Percentiles rank a stretch among this genome's conserved stretches.
Evolutionary conservation across 495 filamentous ascomycete genomes (phyloP).

Genomic region (Articulospora tetracladia): DNA sequence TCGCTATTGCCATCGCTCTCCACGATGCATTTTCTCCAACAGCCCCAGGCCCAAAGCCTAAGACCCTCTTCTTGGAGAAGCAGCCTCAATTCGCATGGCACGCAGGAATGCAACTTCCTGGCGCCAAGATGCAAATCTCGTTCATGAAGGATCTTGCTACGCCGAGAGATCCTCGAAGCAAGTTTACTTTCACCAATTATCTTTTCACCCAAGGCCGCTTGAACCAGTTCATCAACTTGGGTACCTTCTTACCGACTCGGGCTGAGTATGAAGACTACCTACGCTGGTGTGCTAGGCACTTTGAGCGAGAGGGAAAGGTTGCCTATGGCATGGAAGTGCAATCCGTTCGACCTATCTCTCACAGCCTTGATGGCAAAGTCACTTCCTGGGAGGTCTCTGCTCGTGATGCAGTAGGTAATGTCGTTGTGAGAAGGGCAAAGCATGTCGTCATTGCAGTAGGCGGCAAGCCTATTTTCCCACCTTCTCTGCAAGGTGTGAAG

Average conservation of each 20-base stretch:
- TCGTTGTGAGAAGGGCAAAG: slow-evolving; percentile 44
- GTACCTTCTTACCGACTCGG: slow-evolving; percentile 81
- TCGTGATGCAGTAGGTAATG: slow-evolving; percentile 34
- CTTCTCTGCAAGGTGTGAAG: slow-evolving; percentile 16
- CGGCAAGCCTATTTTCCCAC: slow-evolving; percentile 73
- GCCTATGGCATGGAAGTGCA: slow-evolving; percentile 74
- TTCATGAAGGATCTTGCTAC: slow-evolving; percentile 97
- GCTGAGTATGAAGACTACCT: slow-evolving; percentile 95
- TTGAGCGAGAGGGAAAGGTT: slow-evolving; percentile 74
- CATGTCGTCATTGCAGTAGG: slow-evolving; percentile 88
- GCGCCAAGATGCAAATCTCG: slow-evolving; percentile 94
- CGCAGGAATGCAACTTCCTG: slow-evolving; percentile 88
- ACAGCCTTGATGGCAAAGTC: slow-evolving; percentile 40
- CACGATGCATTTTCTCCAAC: slow-evolving; percentile 56
- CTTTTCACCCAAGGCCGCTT: slow-evolving; percentile 74
- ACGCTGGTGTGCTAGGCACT: slow-evolving; percentile 82
- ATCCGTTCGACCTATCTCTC: slow-evolving; percentile 40
- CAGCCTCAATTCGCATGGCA: slow-evolving; percentile 88
- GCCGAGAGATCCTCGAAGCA: slow-evolving; percentile 77
- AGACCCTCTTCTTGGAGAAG: slow-evolving; percentile 80
- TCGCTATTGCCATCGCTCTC: slow-evolving; percentile 88
- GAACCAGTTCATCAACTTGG: slow-evolving; percentile 83
- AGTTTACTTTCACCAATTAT: slow-evolving; percentile 96
- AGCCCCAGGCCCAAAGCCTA: slow-evolving; percentile 39
- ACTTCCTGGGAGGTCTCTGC: slow-evolving; percentile 46